These are phyloP conservation scores for Talaromyces funiculosus DNA, from an alignment of 2,329 filamentous ascomycete genomes.

Conservation along the genomic window DNA sequence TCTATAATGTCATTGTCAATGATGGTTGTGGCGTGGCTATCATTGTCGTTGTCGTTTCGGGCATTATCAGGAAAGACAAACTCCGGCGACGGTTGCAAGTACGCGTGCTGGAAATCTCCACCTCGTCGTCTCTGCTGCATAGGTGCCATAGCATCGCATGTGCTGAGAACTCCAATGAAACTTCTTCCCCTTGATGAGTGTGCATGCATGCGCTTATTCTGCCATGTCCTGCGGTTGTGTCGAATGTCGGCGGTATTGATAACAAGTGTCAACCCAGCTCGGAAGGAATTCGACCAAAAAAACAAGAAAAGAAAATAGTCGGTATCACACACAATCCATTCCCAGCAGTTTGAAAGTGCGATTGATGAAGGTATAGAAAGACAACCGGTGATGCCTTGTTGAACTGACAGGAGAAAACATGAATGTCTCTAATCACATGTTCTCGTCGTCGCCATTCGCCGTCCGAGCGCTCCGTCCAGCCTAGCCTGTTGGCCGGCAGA, in stretches of 20 bases:
- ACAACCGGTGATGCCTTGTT: neutral
- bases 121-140: neutral
- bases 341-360: neutral
- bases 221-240: slow-evolving; percentile 2
- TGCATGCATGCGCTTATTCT: neutral
- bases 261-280: neutral
- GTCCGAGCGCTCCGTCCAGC: neutral
- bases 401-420: neutral
- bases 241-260: neutral
- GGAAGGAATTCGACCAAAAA: neutral
- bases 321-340: neutral
- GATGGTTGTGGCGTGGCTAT: slow-evolving; percentile 1
- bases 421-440: slow-evolving; percentile 13
- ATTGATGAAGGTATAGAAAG: neutral
- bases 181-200: slow-evolving; percentile 4
- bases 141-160: slow-evolving; percentile 13
- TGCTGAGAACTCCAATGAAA: neutral
- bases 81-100: slow-evolving; percentile 18
- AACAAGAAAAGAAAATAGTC: neutral
- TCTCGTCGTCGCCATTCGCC: neutral
- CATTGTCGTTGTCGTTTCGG: slow-evolving; percentile 16
- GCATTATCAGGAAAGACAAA: slow-evolving; percentile 18
- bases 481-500: neutral
- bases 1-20: slow-evolving; percentile 14
- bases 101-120: slow-evolving; percentile 8